Evolutionary conservation across 1,284 basidiomycete genomes (phyloP), one percentile per base, ranked within the genome.

Genomic region (Somion occarium): DNA sequence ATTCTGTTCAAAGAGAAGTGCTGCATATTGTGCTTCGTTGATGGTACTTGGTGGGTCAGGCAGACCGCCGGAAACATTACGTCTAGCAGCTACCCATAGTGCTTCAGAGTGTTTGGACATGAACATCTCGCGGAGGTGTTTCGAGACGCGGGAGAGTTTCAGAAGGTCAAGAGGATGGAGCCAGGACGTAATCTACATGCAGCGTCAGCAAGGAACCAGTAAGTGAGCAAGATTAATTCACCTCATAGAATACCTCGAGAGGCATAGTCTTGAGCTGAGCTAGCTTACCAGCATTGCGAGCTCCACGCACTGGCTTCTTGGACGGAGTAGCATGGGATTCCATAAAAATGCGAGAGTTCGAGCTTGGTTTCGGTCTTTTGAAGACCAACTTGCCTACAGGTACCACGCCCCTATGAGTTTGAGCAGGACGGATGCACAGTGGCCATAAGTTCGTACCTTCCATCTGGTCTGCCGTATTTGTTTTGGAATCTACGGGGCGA

Each of bases 171-270:
- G 43, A 3, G 65, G 64, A 7, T 51, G 43, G 3, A 66, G 50
- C 19, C 60, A 34, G 5, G 48, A 44, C 5, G 55, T 53, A 45
- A 66, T 58, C 65, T 67, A 19, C 15, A 27, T 19, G 9, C 23
- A 41, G 34, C 34, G 18, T 38, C 9, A 19, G 42, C n/a, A 25
- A 20, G 30, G 5, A 19, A 45, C 1, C 19, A 19, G 9, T 22
- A 20, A 20, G n/a, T 15, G 30, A 37, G 22, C 26, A 3, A 42
- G 19, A 12, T 19, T 9, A 23, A 47, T 53, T 37, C 34, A 67
- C 65, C 56, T 65, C 62, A 38, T 54, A 53, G 48, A 66, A 64
- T 15, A 67, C 54, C 39, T 67, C 65, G 20, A 64, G 34, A 1
- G 64, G 64, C 57, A 65, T 59, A 15, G 59, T 46, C 60, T 61